Evolutionary conservation across 2,329 filamentous ascomycete genomes (phyloP), one percentile per base, ranked within the genome.

Genomic region (Claviceps digitariae): DNA sequence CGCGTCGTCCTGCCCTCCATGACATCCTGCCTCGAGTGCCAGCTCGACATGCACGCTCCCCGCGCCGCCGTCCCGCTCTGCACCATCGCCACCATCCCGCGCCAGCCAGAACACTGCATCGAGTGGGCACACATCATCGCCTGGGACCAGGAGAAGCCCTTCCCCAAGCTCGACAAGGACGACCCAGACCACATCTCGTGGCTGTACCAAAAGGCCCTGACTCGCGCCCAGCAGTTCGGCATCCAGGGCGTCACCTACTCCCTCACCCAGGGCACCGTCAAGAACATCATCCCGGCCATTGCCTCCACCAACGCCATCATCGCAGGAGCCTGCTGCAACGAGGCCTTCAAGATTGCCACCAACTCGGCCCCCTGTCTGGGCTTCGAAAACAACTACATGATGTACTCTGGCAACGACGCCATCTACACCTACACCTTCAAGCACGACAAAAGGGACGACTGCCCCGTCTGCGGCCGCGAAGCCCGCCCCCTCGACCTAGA

Each of bases 111-210:
- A 67, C 93, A 98, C 71, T 98, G 93, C 67, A 87, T 98, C 63
- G 93, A 98, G 71, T 98, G 93, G 93, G 94, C 93, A 0, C 91
- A 97, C 67, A 86, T 97, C 64, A 96, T 98, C 57, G 93, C 93
- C 43, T 98, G 93, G 93, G 90, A 95, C 57, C 80, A 86, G 60
- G 82, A 89, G 63, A 84, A 86, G 65, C 86, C 86, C 57, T 94
- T 91, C 59, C 83, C 90, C 20, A 77, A 80, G 38, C 84, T 98
- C 48, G 93, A 98, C 70, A 96, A 89, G 61, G 94, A 98, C 67
- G 89, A 98, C 63, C 87, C 94, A 43, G 89, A 94, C 65, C 93
- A 98, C 69, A 93, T 98, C 63, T 87, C 84, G n/a, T 98, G 93
- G 93, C 78, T 98, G 4, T 97, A 88, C 69, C 78, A 88, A 57